These are phyloP conservation scores for Prunus fruticosa DNA, from an alignment of 306 rosid genomes.

Conservation along the genomic window DNA sequence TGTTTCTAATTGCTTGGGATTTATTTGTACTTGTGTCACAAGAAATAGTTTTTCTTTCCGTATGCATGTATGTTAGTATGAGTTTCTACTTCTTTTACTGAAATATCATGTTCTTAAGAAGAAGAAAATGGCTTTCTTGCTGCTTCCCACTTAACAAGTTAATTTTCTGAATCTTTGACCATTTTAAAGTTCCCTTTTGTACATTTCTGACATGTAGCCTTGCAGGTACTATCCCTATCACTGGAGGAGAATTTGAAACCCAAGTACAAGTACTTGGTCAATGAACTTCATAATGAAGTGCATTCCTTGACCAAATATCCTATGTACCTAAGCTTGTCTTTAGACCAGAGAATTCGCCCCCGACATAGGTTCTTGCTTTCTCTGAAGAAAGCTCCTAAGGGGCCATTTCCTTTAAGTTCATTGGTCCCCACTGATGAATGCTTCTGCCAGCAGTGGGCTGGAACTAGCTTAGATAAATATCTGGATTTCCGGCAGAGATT, in stretches of 20 bases:
- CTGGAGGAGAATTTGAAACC: slow-evolving; percentile 93
- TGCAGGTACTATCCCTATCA: slow-evolving; percentile 89
- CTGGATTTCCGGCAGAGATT: slow-evolving; percentile 78
- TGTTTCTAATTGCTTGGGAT: not conserved
- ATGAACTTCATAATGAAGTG: slow-evolving; percentile 89
- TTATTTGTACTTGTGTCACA: not conserved
- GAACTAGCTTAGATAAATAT: slow-evolving; percentile 83
- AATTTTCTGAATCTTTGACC: not conserved
- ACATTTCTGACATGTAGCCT: slow-evolving; percentile 7
- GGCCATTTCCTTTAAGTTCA: slow-evolving; percentile 92
- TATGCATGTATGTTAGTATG: not conserved
- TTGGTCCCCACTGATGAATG: slow-evolving; percentile 86
- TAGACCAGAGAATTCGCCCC: slow-evolving; percentile 98
- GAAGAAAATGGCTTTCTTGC: not conserved
- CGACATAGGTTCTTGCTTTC: slow-evolving; percentile 90
- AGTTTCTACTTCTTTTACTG: not conserved
- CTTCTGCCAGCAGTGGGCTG: slow-evolving; percentile 95
- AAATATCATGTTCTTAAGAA: not conserved
- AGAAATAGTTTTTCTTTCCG: not conserved
- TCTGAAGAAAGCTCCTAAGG: slow-evolving; percentile 94
- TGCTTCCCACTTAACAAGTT: not conserved
- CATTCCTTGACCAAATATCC: slow-evolving; percentile 92
- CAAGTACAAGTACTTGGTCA: slow-evolving; percentile 85
- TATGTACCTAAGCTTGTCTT: slow-evolving; percentile 86
- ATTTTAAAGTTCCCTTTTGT: not conserved